Evolutionary conservation across 148 eudicot genomes (phyloP).

Genomic region (Vaccinium vitisidaea): DNA sequence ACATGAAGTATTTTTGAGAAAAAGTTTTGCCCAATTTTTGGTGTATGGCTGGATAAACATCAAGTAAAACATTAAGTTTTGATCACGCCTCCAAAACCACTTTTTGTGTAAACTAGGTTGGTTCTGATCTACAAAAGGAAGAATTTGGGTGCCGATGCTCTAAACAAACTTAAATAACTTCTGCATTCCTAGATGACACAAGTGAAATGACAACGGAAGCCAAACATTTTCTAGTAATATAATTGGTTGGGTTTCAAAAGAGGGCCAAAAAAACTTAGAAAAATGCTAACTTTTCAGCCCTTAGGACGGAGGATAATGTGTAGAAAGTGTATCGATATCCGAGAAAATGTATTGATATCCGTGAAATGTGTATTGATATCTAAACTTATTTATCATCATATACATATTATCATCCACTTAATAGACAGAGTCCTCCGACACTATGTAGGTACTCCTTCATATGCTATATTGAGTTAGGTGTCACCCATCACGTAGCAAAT

Average conservation of each 20-base stretch:
- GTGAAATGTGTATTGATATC: no score
- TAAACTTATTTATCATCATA: no score
- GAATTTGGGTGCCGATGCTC: neutral
- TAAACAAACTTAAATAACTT: neutral
- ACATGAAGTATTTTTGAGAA: no score
- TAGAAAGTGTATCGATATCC: no score
- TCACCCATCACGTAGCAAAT: no score
- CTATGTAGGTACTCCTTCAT: neutral
- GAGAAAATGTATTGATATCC: no score
- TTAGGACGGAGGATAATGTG: no score
- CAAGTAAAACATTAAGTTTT: neutral
- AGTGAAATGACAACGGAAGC: neutral
- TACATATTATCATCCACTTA: no score
- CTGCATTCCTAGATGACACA: neutral
- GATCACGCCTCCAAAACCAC: neutral
- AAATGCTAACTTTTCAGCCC: neutral
- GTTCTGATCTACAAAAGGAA: neutral
- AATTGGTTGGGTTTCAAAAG: neutral
- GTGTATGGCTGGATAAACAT: no score
- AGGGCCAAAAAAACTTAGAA: neutral
- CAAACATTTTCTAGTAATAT: neutral
- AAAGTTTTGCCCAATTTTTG: no score
- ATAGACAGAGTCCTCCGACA: no score
- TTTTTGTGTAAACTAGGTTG: neutral
- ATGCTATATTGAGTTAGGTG: neutral